Conservation (phyloP, 2,329 filamentous ascomycete genomes). For the Aureobasidium subglaciale region DNA sequence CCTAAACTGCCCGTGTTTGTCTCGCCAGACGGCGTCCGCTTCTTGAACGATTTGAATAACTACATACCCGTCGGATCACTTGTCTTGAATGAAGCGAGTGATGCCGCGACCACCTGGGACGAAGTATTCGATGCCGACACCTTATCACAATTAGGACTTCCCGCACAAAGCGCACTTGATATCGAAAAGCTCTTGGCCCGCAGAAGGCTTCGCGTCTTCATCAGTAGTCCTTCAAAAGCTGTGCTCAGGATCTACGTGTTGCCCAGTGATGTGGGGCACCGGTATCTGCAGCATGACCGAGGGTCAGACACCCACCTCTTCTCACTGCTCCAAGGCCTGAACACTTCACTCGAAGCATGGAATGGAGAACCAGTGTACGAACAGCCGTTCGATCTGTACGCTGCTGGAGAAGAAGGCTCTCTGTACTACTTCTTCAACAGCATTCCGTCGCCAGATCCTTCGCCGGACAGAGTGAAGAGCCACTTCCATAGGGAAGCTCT, state of each 20-base stretch:
- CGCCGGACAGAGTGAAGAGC: slow-evolving; percentile 43
- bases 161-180: slow-evolving; percentile 8
- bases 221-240: not conserved
- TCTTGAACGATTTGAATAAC: slow-evolving; percentile 19
- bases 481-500: slow-evolving; percentile 48
- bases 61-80: slow-evolving; percentile 24
- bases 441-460: slow-evolving; percentile 60
- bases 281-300: slow-evolving; percentile 45
- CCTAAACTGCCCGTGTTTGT: not conserved
- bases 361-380: slow-evolving; percentile 32
- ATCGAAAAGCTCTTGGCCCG: slow-evolving; percentile 16
- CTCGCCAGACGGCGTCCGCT: not conserved
- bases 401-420: slow-evolving; percentile 42
- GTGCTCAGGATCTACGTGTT: slow-evolving; percentile 54
- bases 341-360: slow-evolving; percentile 54
- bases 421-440: slow-evolving; percentile 67
- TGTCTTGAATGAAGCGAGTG: not conserved
- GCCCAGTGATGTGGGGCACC: slow-evolving; percentile 57
- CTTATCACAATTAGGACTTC: not conserved
- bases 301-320: slow-evolving; percentile 41
- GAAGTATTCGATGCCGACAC: slow-evolving; percentile 12
- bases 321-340: slow-evolving; percentile 45
- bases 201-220: slow-evolving; percentile 21
- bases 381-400: slow-evolving; percentile 33
- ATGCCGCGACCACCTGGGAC: not conserved